Percentiles rank a stretch among this genome's conserved stretches.
These are phyloP conservation scores for Microthlaspi erraticum DNA, from an alignment of 345 rosid species.

Conservation along the genomic window DNA sequence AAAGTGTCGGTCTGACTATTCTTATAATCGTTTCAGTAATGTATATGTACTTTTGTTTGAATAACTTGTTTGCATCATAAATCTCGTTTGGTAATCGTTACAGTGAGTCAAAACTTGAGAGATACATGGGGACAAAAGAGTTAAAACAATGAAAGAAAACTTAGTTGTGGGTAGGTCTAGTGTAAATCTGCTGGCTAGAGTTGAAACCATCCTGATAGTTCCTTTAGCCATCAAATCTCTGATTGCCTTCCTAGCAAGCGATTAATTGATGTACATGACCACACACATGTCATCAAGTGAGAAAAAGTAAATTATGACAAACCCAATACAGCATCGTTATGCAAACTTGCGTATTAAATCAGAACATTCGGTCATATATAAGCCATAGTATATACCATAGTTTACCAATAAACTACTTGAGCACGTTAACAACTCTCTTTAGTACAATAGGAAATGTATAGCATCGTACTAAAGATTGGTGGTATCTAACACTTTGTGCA, in stretches of 20 bases:
- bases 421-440: too few relatives aligned
- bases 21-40: background rate
- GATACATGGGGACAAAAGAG: constrained; percentile 4
- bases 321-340: background rate
- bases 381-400: too few relatives aligned
- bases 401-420: too few relatives aligned
- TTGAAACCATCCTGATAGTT: constrained; percentile 60
- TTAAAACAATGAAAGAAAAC: background rate
- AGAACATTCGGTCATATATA: too few relatives aligned
- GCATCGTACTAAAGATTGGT: too few relatives aligned
- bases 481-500: too few relatives aligned
- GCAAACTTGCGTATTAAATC: background rate
- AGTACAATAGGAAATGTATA: too few relatives aligned
- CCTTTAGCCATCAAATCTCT: constrained; percentile 72
- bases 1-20: constrained; percentile 12
- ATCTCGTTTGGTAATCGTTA: background rate
- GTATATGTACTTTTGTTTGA: constrained; percentile 20
- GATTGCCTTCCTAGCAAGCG: constrained; percentile 65
- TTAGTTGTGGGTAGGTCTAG: constrained; percentile 62
- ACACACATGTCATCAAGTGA: background rate
- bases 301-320: background rate
- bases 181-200: constrained; percentile 74
- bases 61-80: constrained; percentile 2
- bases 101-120: constrained; percentile 6
- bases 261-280: constrained; percentile 53